These are phyloP conservation scores for Chiua sp. DNA, from an alignment of 1,284 basidiomycete genomes.

Conservation along the genomic window DNA sequence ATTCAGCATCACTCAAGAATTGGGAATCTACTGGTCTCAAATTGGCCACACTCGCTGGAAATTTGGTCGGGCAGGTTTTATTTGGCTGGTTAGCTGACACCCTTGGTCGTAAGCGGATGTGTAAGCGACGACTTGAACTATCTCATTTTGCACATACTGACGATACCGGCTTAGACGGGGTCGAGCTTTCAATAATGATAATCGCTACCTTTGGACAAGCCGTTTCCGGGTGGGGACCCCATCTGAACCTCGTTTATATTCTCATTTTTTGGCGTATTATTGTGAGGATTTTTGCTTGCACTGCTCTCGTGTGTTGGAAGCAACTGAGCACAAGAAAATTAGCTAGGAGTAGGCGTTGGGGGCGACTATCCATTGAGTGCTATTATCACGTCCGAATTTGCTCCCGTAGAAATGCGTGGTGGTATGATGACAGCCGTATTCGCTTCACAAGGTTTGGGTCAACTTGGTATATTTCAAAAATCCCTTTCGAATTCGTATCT, in stretches of 20 bases:
- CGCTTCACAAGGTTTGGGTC: constrained; percentile 56
- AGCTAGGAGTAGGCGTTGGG: constrained; percentile 59
- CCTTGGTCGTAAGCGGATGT: constrained; percentile 51
- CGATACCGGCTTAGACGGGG: constrained; percentile 47
- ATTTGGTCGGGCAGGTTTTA: constrained; percentile 60
- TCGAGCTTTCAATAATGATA: constrained; percentile 59
- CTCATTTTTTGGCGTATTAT: constrained; percentile 60
- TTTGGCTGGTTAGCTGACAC: constrained; percentile 61
- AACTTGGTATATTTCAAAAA: constrained; percentile 42
- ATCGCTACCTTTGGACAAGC: constrained; percentile 51
- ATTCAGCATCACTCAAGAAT: constrained; percentile 40
- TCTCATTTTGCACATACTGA: neutral
- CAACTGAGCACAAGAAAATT: constrained; percentile 12
- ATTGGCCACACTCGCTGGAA: constrained; percentile 68
- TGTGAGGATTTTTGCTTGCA: constrained; percentile 26
- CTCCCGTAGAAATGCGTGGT: constrained; percentile 58
- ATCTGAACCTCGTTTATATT: constrained; percentile 58
- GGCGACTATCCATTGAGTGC: constrained; percentile 58
- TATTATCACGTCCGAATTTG: constrained; percentile 61
- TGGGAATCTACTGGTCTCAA: constrained; percentile 78
- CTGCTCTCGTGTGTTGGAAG: neutral
- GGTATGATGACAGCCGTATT: constrained; percentile 60
- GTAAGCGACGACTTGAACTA: neutral
- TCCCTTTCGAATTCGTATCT: constrained; percentile 16
- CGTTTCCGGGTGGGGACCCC: constrained; percentile 52